Evolutionary conservation across 1,139 yeast genomes (phyloP).

Genomic region (Sugiyamaella xylanicola): DNA sequence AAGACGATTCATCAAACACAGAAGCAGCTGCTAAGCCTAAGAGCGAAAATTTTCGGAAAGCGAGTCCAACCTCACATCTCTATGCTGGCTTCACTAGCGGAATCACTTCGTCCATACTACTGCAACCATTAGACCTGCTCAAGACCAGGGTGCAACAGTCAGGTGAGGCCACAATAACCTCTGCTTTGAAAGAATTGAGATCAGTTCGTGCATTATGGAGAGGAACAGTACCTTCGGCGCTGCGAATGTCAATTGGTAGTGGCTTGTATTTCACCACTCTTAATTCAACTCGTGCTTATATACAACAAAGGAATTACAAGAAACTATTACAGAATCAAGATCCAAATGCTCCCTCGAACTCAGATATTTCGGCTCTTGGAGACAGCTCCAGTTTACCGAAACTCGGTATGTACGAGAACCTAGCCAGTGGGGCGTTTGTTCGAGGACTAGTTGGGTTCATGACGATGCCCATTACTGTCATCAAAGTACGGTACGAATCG

Average conservation of each 20-base stretch:
- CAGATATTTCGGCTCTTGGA: conserved; percentile 6
- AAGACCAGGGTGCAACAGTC: conserved; percentile 89
- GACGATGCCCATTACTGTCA: conserved; percentile 98
- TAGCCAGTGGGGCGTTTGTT: conserved; percentile 74
- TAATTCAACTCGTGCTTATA: conserved; percentile 58
- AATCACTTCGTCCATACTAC: conserved; percentile 71
- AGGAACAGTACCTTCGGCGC: conserved; percentile 88
- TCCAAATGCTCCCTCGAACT: background rate
- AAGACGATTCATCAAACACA: background rate
- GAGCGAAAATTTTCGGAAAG: background rate
- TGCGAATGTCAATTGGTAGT: conserved; percentile 89
- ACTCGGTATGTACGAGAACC: conserved; percentile 67
- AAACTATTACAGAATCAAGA: background rate
- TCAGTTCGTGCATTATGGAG: conserved; percentile 71
- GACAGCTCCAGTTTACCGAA: conserved; percentile 58
- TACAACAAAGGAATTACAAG: conserved; percentile 33
- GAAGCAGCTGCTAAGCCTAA: background rate
- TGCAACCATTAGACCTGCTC: conserved; percentile 88
- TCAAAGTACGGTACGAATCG: conserved; percentile 82
- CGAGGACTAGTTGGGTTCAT: conserved; percentile 80
- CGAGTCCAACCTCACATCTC: conserved; percentile 49
- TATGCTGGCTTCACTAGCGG: conserved; percentile 89
- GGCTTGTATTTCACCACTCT: conserved; percentile 79
- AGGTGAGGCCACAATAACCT: conserved; percentile 47
- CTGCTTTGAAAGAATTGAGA: conserved; percentile 40